phyloP scores from a whole-genome alignment of 2,329 filamentous ascomycete genomes.

The Phaeosphaeriaceae sp. region DNA sequence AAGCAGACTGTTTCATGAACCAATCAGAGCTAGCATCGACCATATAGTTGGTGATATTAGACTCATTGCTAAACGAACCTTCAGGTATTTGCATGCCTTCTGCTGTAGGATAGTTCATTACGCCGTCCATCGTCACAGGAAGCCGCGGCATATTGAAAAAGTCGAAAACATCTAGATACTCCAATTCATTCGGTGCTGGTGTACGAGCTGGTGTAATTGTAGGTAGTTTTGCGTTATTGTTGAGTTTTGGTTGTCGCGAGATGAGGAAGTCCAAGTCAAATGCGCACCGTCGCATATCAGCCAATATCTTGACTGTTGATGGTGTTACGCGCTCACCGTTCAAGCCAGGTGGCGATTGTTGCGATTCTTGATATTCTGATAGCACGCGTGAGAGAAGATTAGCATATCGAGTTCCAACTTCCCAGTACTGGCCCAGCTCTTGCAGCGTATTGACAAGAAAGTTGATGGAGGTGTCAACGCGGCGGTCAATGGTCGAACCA shows the following conservation, averaged over 20 bases:
- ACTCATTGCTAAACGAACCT: constrained; percentile 61
- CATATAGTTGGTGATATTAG: constrained; percentile 81
- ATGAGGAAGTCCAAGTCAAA: constrained; percentile 92
- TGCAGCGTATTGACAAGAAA: constrained; percentile 83
- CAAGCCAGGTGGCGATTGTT: constrained; percentile 60
- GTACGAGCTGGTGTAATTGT: constrained; percentile 66
- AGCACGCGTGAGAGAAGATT: constrained; percentile 80
- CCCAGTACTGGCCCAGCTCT: constrained; percentile 83
- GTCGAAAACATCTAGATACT: constrained; percentile 91
- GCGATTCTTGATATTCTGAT: constrained; percentile 82
- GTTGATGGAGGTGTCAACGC: constrained; percentile 77
- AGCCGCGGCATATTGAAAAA: constrained; percentile 91
- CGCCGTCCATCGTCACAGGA: constrained; percentile 50
- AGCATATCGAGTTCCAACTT: constrained; percentile 82
- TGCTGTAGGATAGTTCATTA: constrained; percentile 36
- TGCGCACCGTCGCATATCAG: constrained; percentile 89
- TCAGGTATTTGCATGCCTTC: constrained; percentile 37
- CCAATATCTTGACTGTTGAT: constrained; percentile 82
- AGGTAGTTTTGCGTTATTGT: constrained; percentile 42
- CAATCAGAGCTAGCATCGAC: constrained; percentile 76
- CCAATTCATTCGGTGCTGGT: constrained; percentile 80
- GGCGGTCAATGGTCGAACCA: constrained; percentile 86
- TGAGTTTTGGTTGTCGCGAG: constrained; percentile 70
- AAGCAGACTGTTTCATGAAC: constrained; percentile 57
- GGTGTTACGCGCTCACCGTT: constrained; percentile 78